Base-by-base conservation (phyloP, 2,329 filamentous ascomycete species). In the Sarocladium strictum region DNA sequence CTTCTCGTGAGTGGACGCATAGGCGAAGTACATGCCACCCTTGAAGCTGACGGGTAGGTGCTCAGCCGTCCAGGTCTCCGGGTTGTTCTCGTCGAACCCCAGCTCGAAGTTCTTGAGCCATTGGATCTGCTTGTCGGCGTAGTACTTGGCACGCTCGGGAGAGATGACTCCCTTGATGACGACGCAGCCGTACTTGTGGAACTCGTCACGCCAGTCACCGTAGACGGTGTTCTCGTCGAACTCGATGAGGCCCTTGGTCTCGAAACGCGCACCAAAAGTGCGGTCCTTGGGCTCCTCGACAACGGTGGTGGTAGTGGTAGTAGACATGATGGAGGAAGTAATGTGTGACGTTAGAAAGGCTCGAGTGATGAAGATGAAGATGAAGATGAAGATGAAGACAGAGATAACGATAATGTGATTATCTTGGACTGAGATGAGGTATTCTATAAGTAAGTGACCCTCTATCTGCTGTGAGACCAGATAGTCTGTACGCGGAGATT, bases 171-270 rank as follows among this genome's bases (percentile, higher is more conserved):
- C 62, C 58, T 73, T 74, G 57, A 76, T 64, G 11, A 76, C 58
- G 2, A 67, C 68, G 55, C 63, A 75, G 17, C 72, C 73, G 53
- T 73, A 62, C 38, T 63, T 61, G 58, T 70, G 64, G 54, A 76
- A 70, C n/a, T 76, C 71, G 52, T 74, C 72, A 3, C 72, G 67
- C 72, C 71, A 75, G 59, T 75, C 72, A 33, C 66, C 65, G 56
- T 43, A 43, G 9, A 43, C 38, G 6, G 38, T 43, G 38, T 21
- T 43, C 38, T 43, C 38, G 19, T 43, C 38, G 19, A 43, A 43
- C 19, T 43, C 38, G 14, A 43, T 43, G 3, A 43, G 38, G 38
- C 38, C 38, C 38, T 43, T 21, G n/a, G 38, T 43, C 38, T 43
- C 38, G 19, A 43, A 43, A 14, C 38, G 38, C 14, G 38, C 38